Base-by-base conservation (phyloP, 2,329 filamentous ascomycete species). In the Rhytidhysteron rufulum region DNA sequence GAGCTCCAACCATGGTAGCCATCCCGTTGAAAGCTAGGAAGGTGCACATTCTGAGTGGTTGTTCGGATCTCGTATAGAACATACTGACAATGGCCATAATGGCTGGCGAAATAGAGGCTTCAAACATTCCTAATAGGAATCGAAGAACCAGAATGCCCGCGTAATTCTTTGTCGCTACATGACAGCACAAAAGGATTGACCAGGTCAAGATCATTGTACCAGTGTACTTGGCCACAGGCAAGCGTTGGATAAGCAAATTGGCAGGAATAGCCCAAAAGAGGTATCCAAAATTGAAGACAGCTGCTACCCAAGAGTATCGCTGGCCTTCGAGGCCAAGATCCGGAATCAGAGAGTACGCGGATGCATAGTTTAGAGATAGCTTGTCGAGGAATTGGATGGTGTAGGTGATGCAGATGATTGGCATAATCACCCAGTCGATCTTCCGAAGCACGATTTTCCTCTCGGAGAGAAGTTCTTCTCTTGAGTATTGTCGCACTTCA, bases 381-480 rank as follows among this genome's bases (percentile, higher is more conserved):
- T 68, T 67, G 47, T 67, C 68, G 19, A 74, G 61, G 44, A 72
- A 74, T 48, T 73, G 71, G 24, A 73, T 70, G 15, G 61, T 69
- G 50, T 73, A 73, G 6, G 68, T 70, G 25, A 62, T 58, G 40
- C 57, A 63, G 11, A 66, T 64, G 50, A 73, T 69, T 6, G 70
- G 70, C 62, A 73, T 65, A 27, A 74, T 68, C 10, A 71, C 62
- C 61, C 63, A 67, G 42, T 73, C 70, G 15, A 74, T 61, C 46
- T 72, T 69, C 35, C 60, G 57, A 20, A 69, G 47, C 4, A 73
- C 70, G 13, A 62, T 46, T 13, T 61, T 62, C 4, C 68, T 58
- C 44, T 74, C 69, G 1, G 51, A 55, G 37, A 70, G 67, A 9
- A 74, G 50, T 48, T 73, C 69, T 51, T 71, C 67, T 15, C 60